A percentile compares a stretch with the other conserved stretches of the same genome.
These are phyloP conservation scores for Lecanosticta acicola DNA, from an alignment of 2,329 filamentous ascomycete species.

Conservation along the genomic window DNA sequence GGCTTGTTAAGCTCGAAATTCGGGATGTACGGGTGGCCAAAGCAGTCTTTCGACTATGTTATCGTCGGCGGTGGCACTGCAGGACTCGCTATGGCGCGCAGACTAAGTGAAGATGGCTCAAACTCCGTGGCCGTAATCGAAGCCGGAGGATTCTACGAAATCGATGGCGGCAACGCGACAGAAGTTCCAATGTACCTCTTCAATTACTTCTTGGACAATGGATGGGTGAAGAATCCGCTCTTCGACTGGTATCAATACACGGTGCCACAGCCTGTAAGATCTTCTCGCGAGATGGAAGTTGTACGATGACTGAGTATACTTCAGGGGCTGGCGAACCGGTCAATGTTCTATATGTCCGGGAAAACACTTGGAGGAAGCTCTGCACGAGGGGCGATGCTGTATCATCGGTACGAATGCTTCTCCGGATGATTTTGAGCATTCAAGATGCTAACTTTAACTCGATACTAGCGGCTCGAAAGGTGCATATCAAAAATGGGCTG, in stretches of 20 bases:
- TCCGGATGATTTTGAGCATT: background rate
- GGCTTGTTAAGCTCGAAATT: no score
- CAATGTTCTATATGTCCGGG: constrained; percentile 21
- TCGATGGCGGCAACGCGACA: constrained; percentile 13
- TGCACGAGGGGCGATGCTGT: background rate
- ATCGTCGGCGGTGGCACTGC: constrained; percentile 9
- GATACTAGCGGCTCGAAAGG: constrained; percentile 8
- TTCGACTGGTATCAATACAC: constrained; percentile 29
- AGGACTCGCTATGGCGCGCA: constrained; percentile 1
- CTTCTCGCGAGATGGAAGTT: constrained; percentile 7
- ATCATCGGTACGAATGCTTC: background rate
- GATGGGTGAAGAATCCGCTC: constrained; percentile 17
- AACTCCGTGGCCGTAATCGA: constrained; percentile 16
- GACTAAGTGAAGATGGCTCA: constrained; percentile 1
- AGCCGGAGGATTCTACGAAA: constrained; percentile 28
- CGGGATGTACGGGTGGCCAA: no score
- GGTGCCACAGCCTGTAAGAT: constrained; percentile 19
- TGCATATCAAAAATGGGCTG: constrained; percentile 34
- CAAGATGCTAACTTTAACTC: background rate
- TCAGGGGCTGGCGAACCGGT: constrained; percentile 25
- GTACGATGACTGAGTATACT: constrained; percentile 27
- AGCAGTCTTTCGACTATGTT: constrained; percentile 9
- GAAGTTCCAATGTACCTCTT: constrained; percentile 3
- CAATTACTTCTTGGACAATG: background rate
- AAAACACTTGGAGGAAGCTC: background rate